phyloP scores from a whole-genome alignment of 129 eudicot species.

The Silybum marianum region DNA sequence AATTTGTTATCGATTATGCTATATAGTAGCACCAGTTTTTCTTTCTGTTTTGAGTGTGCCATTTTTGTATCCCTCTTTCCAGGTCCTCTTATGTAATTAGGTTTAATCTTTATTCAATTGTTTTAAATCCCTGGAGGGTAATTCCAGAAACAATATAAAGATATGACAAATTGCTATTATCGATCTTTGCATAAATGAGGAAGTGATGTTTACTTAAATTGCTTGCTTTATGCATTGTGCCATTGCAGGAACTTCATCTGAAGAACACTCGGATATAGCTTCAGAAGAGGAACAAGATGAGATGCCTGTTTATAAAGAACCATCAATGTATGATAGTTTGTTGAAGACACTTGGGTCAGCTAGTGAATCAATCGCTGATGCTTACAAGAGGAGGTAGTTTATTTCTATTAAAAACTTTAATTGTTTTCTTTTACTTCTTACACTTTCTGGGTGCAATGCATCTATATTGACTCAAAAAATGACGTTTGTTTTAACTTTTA shows the following conservation, averaged over 20 bases:
- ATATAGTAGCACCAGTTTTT: not conserved
- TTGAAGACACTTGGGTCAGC: constrained; percentile 54
- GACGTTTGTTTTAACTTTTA: not conserved
- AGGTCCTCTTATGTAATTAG: not conserved
- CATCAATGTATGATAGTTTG: constrained; percentile 64
- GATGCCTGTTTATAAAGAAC: constrained; percentile 46
- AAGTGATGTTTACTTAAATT: not conserved
- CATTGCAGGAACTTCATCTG: constrained; percentile 41
- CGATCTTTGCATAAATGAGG: not conserved
- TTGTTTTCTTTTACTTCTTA: not conserved
- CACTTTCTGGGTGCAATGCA: not conserved
- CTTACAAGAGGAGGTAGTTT: constrained; percentile 57
- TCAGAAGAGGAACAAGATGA: constrained; percentile 58
- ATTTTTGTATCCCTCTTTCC: not conserved
- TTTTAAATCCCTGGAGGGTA: not conserved
- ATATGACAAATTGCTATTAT: not conserved
- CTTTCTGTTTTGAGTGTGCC: not conserved
- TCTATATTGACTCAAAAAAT: not conserved
- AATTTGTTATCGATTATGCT: not conserved
- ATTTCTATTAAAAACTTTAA: not conserved
- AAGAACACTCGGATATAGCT: constrained; percentile 39
- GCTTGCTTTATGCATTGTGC: constrained; percentile 1
- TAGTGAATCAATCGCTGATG: constrained; percentile 50
- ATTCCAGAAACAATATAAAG: not conserved
- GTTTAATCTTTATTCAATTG: not conserved